Evolutionary conservation across 2,329 filamentous ascomycete species (phyloP), one percentile per base, ranked within the genome.

Genomic region (Ophiobolus disseminans): DNA sequence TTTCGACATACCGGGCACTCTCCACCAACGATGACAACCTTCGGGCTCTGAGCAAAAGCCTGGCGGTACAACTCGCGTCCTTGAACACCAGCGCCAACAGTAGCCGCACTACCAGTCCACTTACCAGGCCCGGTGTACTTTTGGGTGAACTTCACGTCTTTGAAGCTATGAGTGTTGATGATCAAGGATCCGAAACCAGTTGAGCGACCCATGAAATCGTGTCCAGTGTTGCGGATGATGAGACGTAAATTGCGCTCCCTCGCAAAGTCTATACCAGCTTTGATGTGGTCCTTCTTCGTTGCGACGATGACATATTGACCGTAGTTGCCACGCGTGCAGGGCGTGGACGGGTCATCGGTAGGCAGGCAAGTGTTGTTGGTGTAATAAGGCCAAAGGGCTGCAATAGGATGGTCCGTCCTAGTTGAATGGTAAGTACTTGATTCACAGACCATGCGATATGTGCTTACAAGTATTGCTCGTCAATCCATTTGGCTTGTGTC

Each of bases 81-180:
- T 32, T 73, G 70, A 4, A 73, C 59, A 26, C 69, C 69, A n/a
- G 69, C 66, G 14, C 69, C 69, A 16, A 72, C 61, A 9, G 50
- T 57, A 16, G 61, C 67, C 19, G 68, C 69, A 6, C 56, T 55
- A 37, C 70, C 70, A 4, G 44, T 63, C 65, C 68, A 73, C n/a
- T 63, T 42, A 0, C 68, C 66, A 5, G 67, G 61, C 4, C 68
- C 66, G n/a, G 35, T 57, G 44, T 73, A 71, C 28, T 61, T 65
- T 40, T 63, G 49, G 3, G 60, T 14, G 23, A 72, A 70, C 22
- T 57, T 57, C 14, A 64, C 60, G 3, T 67, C 59, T 45, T 70
- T 70, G 53, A 73, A 69, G 50, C 63, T 69, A 40, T 73, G 70
- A 1, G 70, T 73, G 40, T 71, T 72, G 57, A 73, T 63, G 37